phyloP scores from a whole-genome alignment of 345 rosid genomes.

The Boechera divaricarpa region DNA sequence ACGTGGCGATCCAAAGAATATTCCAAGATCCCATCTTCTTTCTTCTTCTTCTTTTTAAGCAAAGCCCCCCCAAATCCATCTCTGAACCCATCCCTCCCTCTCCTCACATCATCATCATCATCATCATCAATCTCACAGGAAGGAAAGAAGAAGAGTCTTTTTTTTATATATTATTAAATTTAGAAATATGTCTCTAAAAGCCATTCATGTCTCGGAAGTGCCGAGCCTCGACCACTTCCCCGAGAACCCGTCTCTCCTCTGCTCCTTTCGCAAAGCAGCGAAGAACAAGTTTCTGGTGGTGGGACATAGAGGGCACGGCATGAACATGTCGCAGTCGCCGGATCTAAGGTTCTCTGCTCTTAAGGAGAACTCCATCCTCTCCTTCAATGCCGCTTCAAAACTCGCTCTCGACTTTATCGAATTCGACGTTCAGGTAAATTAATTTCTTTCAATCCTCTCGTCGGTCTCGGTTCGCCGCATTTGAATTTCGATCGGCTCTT shows the following conservation, averaged over 20 bases:
- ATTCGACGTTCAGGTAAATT: conserved; percentile 91
- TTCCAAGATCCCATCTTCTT: conserved; percentile 33
- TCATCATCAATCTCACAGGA: neutral
- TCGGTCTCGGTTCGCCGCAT: conserved; percentile 29
- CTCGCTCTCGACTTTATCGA: conserved; percentile 81
- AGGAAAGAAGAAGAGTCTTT: neutral
- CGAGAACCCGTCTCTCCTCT: conserved; percentile 54
- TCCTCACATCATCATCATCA: neutral
- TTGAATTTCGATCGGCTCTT: neutral
- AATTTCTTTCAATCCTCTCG: neutral
- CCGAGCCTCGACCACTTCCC: conserved; percentile 72
- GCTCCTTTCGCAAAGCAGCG: conserved; percentile 41
- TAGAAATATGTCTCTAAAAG: conserved; percentile 68
- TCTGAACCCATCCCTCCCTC: neutral
- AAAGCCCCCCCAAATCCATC: neutral
- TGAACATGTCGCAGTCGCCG: conserved; percentile 66
- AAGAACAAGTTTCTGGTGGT: conserved; percentile 65
- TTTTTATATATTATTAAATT: no score
- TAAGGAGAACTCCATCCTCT: conserved; percentile 78
- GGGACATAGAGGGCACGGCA: conserved; percentile 93
- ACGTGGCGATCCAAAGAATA: conserved; percentile 40
- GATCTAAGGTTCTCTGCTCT: conserved; percentile 72
- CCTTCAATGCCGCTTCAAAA: conserved; percentile 77
- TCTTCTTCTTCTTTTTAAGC: conserved; percentile 2
- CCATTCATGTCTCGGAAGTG: conserved; percentile 83